phyloP scores from a whole-genome alignment of 192 early-diverging fungal genomes.

The Cladochytrium replicatum region DNA sequence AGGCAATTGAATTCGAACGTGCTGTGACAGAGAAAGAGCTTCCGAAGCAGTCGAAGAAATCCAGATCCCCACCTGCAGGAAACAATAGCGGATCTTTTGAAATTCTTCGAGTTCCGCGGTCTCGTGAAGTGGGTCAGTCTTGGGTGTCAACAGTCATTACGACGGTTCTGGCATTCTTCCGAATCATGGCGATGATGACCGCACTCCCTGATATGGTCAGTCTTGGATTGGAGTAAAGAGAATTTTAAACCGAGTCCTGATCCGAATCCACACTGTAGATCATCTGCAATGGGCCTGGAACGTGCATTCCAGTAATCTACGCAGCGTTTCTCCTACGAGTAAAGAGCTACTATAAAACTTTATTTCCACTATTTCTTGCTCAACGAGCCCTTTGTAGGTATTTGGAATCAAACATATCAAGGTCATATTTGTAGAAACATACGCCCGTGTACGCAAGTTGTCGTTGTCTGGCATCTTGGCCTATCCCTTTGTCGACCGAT shows the following conservation, averaged over 20 bases:
- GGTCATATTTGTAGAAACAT: slow-evolving; percentile 81
- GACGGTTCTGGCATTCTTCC: slow-evolving; percentile 10
- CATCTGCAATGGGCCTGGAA: slow-evolving; percentile 85
- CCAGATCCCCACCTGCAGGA: no score
- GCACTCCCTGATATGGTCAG: slow-evolving; percentile 64
- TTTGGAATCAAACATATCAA: slow-evolving; percentile 43
- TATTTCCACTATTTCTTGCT: neutral
- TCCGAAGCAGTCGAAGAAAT: no score
- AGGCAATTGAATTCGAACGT: slow-evolving; percentile 46
- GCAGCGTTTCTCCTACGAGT: slow-evolving; percentile 52
- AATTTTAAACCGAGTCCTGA: no score
- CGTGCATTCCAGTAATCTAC: slow-evolving; percentile 63
- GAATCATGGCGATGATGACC: no score
- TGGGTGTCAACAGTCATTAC: slow-evolving; percentile 47
- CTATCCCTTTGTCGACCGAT: slow-evolving; percentile 66
- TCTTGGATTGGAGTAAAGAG: no score
- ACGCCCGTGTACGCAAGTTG: slow-evolving; percentile 72
- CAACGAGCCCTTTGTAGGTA: slow-evolving; percentile 21
- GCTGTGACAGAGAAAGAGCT: no score
- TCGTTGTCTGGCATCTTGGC: slow-evolving; percentile 79
- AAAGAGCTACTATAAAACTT: slow-evolving; percentile 9
- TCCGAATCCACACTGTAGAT: no score
- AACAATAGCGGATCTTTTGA: no score
- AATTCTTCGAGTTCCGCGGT: slow-evolving; percentile 49
- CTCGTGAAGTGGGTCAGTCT: slow-evolving; percentile 63